A percentile compares a stretch with the other conserved stretches of the same genome.
Evolutionary conservation across 257 asterid species (phyloP).

Genomic region (Petunia secreta): DNA sequence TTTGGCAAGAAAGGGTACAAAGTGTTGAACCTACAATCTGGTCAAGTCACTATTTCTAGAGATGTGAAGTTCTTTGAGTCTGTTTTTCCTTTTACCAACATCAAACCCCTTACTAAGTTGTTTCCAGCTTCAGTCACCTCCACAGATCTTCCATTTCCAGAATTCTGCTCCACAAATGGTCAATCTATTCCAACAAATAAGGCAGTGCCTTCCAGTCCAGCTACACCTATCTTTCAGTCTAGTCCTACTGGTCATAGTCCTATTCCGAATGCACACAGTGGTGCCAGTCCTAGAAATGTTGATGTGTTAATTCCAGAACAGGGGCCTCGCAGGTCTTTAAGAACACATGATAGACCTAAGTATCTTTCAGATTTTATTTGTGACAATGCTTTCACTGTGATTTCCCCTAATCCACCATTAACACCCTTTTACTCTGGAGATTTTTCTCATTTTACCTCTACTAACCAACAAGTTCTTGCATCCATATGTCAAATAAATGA

Average conservation of each 20-base stretch:
- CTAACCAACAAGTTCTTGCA: too few species aligned
- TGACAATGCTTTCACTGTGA: not conserved
- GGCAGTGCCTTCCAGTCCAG: not conserved
- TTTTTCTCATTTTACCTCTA: not conserved
- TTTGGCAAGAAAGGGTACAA: not conserved
- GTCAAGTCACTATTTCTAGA: not conserved
- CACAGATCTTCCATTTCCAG: not conserved
- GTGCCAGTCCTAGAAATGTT: too few species aligned
- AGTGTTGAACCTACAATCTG: not conserved
- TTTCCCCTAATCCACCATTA: not conserved
- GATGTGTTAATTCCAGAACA: not conserved
- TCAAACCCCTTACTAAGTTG: too few species aligned
- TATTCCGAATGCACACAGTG: too few species aligned
- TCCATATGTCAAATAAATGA: not conserved
- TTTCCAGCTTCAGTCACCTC: too few species aligned
- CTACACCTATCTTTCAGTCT: too few species aligned
- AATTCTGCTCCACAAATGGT: not conserved
- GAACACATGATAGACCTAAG: not conserved
- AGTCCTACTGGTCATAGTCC: too few species aligned
- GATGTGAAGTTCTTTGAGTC: conserved; percentile 8
- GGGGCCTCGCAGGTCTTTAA: not conserved
- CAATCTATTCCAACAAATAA: not conserved
- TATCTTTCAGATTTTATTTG: not conserved
- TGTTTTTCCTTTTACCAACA: not conserved
- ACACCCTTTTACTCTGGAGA: not conserved